Percentiles rank a stretch among this genome's conserved stretches.
These are phyloP conservation scores for Dalbergia oliveri DNA, from an alignment of 306 rosid species.

Conservation along the genomic window DNA sequence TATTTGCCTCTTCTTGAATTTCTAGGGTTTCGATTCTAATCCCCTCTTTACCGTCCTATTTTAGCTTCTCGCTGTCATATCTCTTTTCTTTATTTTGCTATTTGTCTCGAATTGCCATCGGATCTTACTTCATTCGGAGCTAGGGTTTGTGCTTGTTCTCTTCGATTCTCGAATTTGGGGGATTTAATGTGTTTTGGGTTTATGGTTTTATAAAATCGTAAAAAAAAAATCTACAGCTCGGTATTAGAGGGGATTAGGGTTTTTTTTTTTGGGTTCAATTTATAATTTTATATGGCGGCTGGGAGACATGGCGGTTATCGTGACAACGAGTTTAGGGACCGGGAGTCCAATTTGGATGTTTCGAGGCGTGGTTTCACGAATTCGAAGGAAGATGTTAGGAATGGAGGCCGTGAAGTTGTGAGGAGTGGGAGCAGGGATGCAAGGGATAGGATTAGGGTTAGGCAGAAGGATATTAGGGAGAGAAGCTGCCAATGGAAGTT, in stretches of 20 bases:
- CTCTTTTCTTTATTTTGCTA: slow-evolving; percentile 19
- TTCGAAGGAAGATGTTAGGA: slow-evolving; percentile 73
- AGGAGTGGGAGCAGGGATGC: slow-evolving; percentile 61
- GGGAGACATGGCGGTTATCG: slow-evolving; percentile 88
- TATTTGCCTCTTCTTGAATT: slow-evolving; percentile 6
- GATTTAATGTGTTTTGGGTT: slow-evolving; percentile 49
- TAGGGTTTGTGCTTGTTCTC: slow-evolving; percentile 41
- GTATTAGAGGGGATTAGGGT: slow-evolving; percentile 45
- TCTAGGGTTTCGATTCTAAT: slow-evolving; percentile 59
- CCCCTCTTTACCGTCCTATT: background rate
- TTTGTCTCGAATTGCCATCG: slow-evolving; percentile 32
- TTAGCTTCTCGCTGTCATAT: background rate
- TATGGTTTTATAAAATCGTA: slow-evolving; percentile 48
- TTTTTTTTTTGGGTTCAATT: slow-evolving; percentile 36
- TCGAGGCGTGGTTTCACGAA: slow-evolving; percentile 51
- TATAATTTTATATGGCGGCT: slow-evolving; percentile 74
- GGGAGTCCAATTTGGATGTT: slow-evolving; percentile 71
- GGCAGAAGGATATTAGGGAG: slow-evolving; percentile 72
- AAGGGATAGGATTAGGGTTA: slow-evolving; percentile 70
- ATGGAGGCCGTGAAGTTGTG: slow-evolving; percentile 57
- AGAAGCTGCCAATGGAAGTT: slow-evolving; percentile 63
- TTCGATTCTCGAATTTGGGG: background rate
- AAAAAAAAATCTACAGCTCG: background rate
- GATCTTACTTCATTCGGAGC: slow-evolving; percentile 44
- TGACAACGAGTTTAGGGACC: slow-evolving; percentile 76